Base-by-base conservation (phyloP, 2,329 filamentous ascomycete genomes). In the Beauveria caledonica region DNA sequence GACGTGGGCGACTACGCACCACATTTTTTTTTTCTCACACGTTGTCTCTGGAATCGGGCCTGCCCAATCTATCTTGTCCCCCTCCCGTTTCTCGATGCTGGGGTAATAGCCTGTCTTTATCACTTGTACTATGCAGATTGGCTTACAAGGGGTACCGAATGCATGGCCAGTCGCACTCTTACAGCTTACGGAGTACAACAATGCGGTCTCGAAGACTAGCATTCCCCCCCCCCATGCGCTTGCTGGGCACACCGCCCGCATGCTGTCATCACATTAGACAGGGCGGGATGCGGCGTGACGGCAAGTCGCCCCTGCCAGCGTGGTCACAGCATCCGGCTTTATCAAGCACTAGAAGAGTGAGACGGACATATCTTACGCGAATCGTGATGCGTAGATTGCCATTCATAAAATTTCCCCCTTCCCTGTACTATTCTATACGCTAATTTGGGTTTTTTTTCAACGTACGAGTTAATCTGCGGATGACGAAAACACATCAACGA, bases 101-200 rank as follows among this genome's bases (percentile, higher is more conserved):
- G 23, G 17, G 53, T n/a, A 36, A 46, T 46, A 36, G 40, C 17
- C 4, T 23, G 40, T 45, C 19, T 50, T 33, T 50, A 15, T 49
- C 55, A 58, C 33, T 50, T 50, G 23, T 58, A 40, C 45, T 58
- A 29, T 58, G 45, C 45, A 58, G 54, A 57, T 49, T 23, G 21
- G 23, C 36, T 21, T 15, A 23, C 44, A 21, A 21, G 33, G 29
- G 33, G 33, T 5, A 36, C 33, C 33, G 33, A 36, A 36, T 36
- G 33, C 33, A 36, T 13, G 33, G 33, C 33, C 13, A 36, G 33
- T 36, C 33, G 11, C 13, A 11, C 33, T 36, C 33, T 36, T 36
- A 36, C 33, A 13, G 11, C 33, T 36, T 36, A 36, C 33, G 11
- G 33, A 36, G 23, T 23, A 23, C 33, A 36, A 36, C 33, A 36